A percentile compares a stretch with the other conserved stretches of the same genome.
phyloP scores from a whole-genome alignment of 1,284 basidiomycete species.

The Austroboletus rostrupii region DNA sequence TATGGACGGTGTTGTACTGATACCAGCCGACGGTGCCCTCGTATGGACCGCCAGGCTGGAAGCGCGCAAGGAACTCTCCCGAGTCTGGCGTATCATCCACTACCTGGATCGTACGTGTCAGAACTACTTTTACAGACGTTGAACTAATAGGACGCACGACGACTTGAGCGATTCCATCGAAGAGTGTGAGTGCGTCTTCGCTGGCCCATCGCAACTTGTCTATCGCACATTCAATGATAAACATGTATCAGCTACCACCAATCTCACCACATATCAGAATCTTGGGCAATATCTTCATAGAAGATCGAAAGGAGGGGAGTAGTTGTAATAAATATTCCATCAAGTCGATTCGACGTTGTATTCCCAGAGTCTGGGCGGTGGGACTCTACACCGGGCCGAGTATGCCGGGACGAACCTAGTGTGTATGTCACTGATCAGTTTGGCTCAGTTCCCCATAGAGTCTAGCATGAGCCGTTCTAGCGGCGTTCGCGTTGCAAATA shows the following conservation, averaged over 20 bases:
- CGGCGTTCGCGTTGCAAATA: neutral
- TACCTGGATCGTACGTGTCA: constrained; percentile 34
- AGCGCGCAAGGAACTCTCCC: constrained; percentile 65
- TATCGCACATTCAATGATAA: constrained; percentile 21
- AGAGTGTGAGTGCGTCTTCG: constrained; percentile 63
- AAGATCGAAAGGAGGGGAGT: too few relatives aligned
- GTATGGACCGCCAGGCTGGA: constrained; percentile 70
- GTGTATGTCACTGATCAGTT: neutral
- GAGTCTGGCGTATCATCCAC: constrained; percentile 62
- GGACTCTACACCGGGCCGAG: neutral
- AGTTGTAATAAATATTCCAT: too few relatives aligned
- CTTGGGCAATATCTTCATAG: constrained; percentile 13
- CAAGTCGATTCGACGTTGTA: too few relatives aligned
- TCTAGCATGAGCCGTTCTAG: neutral
- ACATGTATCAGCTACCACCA: neutral
- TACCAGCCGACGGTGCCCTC: constrained; percentile 75
- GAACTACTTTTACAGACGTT: neutral
- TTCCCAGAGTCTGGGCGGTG: too few relatives aligned
- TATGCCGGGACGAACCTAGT: neutral
- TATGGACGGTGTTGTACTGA: constrained; percentile 65
- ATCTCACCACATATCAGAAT: constrained; percentile 23
- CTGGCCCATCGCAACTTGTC: constrained; percentile 76
- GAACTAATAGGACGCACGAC: constrained; percentile 50
- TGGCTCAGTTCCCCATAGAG: neutral
- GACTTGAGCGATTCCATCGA: constrained; percentile 68